Conservation (phyloP, 2,329 filamentous ascomycete species). For the Penicillium brevicompactum region DNA sequence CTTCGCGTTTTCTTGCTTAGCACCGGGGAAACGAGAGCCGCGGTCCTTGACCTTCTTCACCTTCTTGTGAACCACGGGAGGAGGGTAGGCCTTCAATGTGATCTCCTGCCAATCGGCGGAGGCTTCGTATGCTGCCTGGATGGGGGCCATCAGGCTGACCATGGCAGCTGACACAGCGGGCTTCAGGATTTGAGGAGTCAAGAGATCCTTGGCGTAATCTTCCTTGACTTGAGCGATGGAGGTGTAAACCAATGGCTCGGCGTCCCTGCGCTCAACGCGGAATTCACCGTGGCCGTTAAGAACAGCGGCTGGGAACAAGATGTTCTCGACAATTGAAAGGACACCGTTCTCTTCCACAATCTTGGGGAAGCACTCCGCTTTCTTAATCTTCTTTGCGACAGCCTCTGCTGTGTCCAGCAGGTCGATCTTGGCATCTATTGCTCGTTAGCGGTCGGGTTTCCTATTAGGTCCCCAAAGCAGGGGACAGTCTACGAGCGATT, state of each 20-base stretch:
- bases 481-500: neutral
- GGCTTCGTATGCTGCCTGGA: constrained; percentile 71
- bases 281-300: constrained; percentile 61
- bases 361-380: constrained; percentile 76
- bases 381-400: constrained; percentile 81
- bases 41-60: constrained; percentile 76
- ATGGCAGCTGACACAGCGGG: constrained; percentile 76
- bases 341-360: constrained; percentile 84
- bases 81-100: constrained; percentile 79
- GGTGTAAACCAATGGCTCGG: constrained; percentile 78
- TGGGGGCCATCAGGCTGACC: constrained; percentile 72
- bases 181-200: constrained; percentile 87
- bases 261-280: constrained; percentile 65
- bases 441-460: neutral
- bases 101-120: constrained; percentile 80
- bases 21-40: constrained; percentile 58
- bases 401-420: constrained; percentile 77
- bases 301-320: constrained; percentile 70
- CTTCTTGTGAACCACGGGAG: constrained; percentile 65
- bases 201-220: constrained; percentile 77
- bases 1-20: constrained; percentile 1
- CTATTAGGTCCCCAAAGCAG: neutral
- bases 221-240: constrained; percentile 72
- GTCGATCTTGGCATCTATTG: constrained; percentile 67
- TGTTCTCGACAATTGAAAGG: constrained; percentile 81